phyloP scores from a whole-genome alignment of 345 rosid species.

The Litchi chinensis region DNA sequence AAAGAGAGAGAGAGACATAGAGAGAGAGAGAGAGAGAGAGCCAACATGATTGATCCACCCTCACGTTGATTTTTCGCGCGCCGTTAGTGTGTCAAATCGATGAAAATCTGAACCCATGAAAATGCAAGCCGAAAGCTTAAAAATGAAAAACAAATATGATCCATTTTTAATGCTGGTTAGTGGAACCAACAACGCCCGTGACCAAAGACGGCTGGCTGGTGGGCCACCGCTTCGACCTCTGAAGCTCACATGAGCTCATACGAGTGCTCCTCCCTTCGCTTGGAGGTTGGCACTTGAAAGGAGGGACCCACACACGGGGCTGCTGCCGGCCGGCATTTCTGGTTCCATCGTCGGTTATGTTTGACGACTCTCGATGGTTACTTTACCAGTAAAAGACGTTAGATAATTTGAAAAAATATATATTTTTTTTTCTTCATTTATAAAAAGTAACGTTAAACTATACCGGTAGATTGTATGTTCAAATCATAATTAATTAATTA shows the following conservation, averaged over 20 bases:
- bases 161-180: not conserved
- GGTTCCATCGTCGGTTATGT: too few species aligned
- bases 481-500: too few species aligned
- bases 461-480: too few species aligned
- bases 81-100: not conserved
- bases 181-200: not conserved
- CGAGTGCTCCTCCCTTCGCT: not conserved
- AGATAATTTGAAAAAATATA: too few species aligned
- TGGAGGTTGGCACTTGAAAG: not conserved
- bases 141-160: not conserved
- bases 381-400: too few species aligned
- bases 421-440: too few species aligned
- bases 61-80: not conserved
- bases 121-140: not conserved
- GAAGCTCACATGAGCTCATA: not conserved
- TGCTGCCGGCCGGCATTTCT: not conserved
- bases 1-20: too few species aligned
- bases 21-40: too few species aligned
- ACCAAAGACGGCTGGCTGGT: constrained; percentile 12
- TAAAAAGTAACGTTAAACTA: too few species aligned
- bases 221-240: constrained; percentile 9
- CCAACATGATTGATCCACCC: constrained; percentile 11
- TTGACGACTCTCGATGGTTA: too few species aligned
- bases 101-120: not conserved
- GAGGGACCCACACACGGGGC: constrained; percentile 9